Conservation (phyloP, 495 filamentous ascomycete species). For the Daldinia caldariorum region DNA sequence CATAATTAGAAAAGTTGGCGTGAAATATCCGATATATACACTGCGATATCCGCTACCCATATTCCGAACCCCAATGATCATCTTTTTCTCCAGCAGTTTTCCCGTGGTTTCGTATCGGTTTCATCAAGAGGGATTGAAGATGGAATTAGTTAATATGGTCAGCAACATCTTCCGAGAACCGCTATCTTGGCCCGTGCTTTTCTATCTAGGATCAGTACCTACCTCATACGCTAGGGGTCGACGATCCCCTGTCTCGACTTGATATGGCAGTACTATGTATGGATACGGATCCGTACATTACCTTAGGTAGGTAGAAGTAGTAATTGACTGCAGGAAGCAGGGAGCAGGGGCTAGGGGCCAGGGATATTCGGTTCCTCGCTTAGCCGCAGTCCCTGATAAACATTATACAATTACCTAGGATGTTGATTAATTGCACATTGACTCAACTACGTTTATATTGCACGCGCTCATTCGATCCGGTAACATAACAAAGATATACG, state of each 20-base stretch:
- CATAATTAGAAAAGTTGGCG: constrained; percentile 25
- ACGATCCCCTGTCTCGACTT: constrained; percentile 21
- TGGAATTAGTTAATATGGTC: not conserved
- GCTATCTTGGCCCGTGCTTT: constrained; percentile 21
- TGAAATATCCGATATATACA: not conserved
- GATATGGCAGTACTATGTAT: constrained; percentile 1
- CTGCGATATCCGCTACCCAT: not conserved
- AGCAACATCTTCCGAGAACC: constrained; percentile 1
- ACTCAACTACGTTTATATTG: not conserved
- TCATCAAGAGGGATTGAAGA: constrained; percentile 26
- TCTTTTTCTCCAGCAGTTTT: constrained; percentile 26
- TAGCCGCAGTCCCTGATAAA: constrained; percentile 9
- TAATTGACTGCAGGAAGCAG: no score
- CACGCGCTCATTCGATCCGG: not conserved
- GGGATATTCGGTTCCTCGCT: constrained; percentile 7
- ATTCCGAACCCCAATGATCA: constrained; percentile 12
- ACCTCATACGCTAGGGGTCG: not conserved
- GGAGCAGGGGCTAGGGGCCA: constrained; percentile 26
- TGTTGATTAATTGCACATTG: constrained; percentile 7
- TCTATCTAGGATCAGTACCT: constrained; percentile 4
- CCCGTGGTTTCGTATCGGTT: constrained; percentile 42
- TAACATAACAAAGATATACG: not conserved
- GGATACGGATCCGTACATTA: not conserved
- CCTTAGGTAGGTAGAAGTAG: not conserved
- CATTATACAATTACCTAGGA: not conserved